Conservation (phyloP, 805 yeast species). For the Pichia nanzhaoensis region DNA sequence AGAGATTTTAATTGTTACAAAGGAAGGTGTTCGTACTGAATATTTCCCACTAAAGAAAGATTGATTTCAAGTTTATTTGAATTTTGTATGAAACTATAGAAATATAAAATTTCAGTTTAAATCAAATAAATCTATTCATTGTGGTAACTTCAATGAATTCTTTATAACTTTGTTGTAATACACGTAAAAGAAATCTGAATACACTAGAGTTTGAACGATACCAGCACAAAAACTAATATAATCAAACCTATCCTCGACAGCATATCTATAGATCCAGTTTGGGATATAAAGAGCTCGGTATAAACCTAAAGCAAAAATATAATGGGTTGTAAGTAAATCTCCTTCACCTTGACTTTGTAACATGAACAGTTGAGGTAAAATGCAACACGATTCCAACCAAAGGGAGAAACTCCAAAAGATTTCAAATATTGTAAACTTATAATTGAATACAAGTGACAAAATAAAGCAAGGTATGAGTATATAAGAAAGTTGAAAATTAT, state of each 20-base stretch:
- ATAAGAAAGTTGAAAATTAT: slow-evolving; percentile 67
- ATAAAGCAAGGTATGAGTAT: slow-evolving; percentile 57
- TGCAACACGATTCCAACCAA: slow-evolving; percentile 91
- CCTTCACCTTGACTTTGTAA: slow-evolving; percentile 87
- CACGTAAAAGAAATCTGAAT: slow-evolving; percentile 93
- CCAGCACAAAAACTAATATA: slow-evolving; percentile 73
- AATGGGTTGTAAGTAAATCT: slow-evolving; percentile 80
- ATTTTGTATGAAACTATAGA: neutral
- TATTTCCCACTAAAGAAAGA: slow-evolving; percentile 85
- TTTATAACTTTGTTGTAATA: slow-evolving; percentile 78
- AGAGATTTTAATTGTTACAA: slow-evolving; percentile 84
- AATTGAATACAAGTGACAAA: slow-evolving; percentile 55
- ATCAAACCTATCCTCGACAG: slow-evolving; percentile 57
- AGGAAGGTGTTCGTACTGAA: slow-evolving; percentile 84
- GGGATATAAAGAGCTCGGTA: slow-evolving; percentile 89
- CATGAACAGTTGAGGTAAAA: slow-evolving; percentile 87
- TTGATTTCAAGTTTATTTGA: slow-evolving; percentile 28
- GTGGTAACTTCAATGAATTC: slow-evolving; percentile 62
- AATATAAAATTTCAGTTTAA: too few relatives aligned
- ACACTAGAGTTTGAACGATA: slow-evolving; percentile 73
- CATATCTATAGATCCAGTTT: slow-evolving; percentile 89
- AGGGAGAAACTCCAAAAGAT: slow-evolving; percentile 81
- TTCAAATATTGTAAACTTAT: slow-evolving; percentile 55
- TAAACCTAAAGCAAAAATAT: slow-evolving; percentile 86
- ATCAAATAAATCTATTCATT: slow-evolving; percentile 16